A percentile compares a stretch with the other conserved stretches of the same genome.
Evolutionary conservation across 441 rosid genomes (phyloP).

Genomic region (Euphorbia corollata): DNA sequence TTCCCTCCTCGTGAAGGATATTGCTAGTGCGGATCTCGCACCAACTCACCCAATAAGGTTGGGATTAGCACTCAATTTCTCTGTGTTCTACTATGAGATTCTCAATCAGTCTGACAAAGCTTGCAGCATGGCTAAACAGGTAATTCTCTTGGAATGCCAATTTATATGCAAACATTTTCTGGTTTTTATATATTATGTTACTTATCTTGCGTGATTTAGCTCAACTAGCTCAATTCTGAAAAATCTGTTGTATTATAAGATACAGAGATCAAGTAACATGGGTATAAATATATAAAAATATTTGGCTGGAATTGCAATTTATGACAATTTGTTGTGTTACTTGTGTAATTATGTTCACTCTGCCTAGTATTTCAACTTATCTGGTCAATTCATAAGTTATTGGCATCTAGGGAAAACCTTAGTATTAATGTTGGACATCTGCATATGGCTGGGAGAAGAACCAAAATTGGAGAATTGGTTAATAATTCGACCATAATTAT

Average conservation of each 20-base stretch:
- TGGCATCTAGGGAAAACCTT: background rate
- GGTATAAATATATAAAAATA: no score
- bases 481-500: background rate
- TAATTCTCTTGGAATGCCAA: slow-evolving; percentile 15
- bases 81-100: slow-evolving; percentile 84
- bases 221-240: background rate
- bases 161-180: background rate
- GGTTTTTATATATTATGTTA: background rate
- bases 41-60: slow-evolving; percentile 84
- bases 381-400: background rate
- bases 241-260: background rate
- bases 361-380: background rate
- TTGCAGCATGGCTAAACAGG: slow-evolving; percentile 91
- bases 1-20: slow-evolving; percentile 36
- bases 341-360: no score
- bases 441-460: no score
- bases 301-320: no score
- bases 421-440: no score
- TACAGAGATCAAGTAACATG: no score
- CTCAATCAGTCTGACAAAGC: slow-evolving; percentile 80
- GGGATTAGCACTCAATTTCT: slow-evolving; percentile 75
- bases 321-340: no score
- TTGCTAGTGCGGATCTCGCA: slow-evolving; percentile 65
- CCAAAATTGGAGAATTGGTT: background rate
- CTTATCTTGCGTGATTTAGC: background rate